Evolutionary conservation across 352 stramenopile genomes (phyloP).

Genomic region (Globisporangium apiculatum): DNA sequence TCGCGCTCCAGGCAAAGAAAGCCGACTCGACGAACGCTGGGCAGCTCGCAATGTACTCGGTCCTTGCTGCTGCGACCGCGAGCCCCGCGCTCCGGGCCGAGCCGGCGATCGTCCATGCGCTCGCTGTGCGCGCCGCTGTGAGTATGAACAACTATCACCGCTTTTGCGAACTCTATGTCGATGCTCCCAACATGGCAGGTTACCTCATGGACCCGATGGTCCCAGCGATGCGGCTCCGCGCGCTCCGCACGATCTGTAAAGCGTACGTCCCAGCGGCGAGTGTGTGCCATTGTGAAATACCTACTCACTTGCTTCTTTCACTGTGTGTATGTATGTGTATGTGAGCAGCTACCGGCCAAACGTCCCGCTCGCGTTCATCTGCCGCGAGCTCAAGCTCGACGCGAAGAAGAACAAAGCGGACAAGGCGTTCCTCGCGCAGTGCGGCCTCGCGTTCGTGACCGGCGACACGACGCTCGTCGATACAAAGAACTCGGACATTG

Average conservation of each 20-base stretch:
- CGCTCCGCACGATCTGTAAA: conserved; percentile 85
- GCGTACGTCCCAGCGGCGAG: conserved; percentile 39
- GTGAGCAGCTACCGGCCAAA: conserved; percentile 62
- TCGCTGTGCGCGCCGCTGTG: conserved; percentile 75
- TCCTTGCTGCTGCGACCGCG: conserved; percentile 48
- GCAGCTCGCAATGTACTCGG: conserved; percentile 81
- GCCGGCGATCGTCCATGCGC: conserved; percentile 54
- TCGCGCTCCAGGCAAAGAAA: conserved; percentile 85
- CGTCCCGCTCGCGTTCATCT: conserved; percentile 66
- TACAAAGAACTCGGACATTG: conserved; percentile 78
- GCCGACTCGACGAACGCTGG: conserved; percentile 67
- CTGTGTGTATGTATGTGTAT: not conserved
- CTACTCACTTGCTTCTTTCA: too few relatives aligned
- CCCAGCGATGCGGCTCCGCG: conserved; percentile 66
- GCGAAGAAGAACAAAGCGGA: conserved; percentile 34
- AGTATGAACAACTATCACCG: conserved; percentile 82
- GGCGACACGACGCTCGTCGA: conserved; percentile 61
- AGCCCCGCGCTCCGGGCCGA: conserved; percentile 36
- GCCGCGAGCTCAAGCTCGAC: conserved; percentile 64
- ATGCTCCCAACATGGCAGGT: conserved; percentile 86
- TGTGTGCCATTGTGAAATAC: not conserved
- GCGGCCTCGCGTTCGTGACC: conserved; percentile 59
- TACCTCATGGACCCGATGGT: conserved; percentile 88
- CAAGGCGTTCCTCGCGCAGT: conserved; percentile 68
- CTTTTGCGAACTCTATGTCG: conserved; percentile 86